A percentile compares a stretch with the other conserved stretches of the same genome.
phyloP scores from a whole-genome alignment of 2,329 filamentous ascomycete genomes.

The Calonectria pseudoreteaudii region DNA sequence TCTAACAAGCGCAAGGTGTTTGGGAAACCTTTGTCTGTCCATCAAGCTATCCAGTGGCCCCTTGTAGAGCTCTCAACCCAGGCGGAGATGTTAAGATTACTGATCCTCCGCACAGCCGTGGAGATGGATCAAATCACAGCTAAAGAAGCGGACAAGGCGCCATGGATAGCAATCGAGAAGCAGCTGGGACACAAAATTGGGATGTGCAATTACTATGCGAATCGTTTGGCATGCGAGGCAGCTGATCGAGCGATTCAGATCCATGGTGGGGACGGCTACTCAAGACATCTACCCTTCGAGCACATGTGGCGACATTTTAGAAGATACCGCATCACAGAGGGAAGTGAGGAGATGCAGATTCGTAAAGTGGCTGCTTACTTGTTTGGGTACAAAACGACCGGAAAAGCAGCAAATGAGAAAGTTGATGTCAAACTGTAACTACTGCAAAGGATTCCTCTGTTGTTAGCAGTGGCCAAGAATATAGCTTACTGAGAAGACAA shows the following conservation, averaged over 20 bases:
- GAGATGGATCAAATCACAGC: constrained; percentile 29
- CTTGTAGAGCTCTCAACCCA: constrained; percentile 33
- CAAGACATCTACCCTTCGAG: constrained; percentile 31
- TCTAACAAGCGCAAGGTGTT: constrained; percentile 25
- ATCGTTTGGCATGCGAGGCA: constrained; percentile 25
- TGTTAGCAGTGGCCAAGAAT: too few relatives aligned
- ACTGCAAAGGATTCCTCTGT: too few relatives aligned
- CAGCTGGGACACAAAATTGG: constrained; percentile 32
- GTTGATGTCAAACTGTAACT: too few relatives aligned
- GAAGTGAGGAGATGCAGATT: constrained; percentile 33
- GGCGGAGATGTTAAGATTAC: constrained; percentile 27
- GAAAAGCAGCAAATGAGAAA: background rate
- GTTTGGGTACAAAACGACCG: constrained; percentile 28
- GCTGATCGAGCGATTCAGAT: constrained; percentile 33
- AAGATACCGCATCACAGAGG: constrained; percentile 30
- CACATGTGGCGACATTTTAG: constrained; percentile 35
- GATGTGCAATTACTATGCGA: constrained; percentile 36
- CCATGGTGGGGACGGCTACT: constrained; percentile 32
- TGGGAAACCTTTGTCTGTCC: constrained; percentile 26
- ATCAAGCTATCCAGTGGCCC: constrained; percentile 35
- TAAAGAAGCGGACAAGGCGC: background rate
- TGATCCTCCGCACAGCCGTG: constrained; percentile 28
- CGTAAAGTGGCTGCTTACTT: constrained; percentile 30
- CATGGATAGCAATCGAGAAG: constrained; percentile 33
- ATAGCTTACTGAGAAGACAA: too few relatives aligned